phyloP scores from a whole-genome alignment of 345 rosid genomes.

The Syzygium oleosum region DNA sequence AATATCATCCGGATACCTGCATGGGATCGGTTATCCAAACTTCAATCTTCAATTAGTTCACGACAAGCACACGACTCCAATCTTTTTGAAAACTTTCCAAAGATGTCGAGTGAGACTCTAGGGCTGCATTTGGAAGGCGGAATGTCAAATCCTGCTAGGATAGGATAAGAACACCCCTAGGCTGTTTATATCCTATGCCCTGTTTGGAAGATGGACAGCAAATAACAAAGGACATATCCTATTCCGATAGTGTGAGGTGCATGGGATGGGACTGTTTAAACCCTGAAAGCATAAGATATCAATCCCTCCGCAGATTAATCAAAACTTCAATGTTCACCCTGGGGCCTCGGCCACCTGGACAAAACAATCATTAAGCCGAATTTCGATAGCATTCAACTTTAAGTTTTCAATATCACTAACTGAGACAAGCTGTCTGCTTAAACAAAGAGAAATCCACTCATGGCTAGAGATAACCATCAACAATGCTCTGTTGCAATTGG shows the following conservation, averaged over 20 bases:
- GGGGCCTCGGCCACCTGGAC: background rate
- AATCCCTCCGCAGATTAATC: background rate
- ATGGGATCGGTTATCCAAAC: background rate
- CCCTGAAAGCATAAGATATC: background rate
- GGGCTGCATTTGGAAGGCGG: background rate
- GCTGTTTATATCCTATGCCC: background rate
- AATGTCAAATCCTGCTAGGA: background rate
- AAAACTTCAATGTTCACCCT: background rate
- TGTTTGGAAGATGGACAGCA: background rate
- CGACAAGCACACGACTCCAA: background rate
- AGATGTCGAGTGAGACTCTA: background rate
- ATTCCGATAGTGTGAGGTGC: background rate
- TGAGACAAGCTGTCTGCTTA: background rate
- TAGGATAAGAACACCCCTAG: background rate
- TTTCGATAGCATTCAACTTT: background rate
- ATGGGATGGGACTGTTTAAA: background rate
- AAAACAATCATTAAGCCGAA: background rate
- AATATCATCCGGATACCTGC: background rate
- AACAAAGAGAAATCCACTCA: background rate
- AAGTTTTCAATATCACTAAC: background rate
- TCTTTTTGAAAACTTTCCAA: background rate
- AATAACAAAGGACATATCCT: background rate
- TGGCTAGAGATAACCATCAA: background rate
- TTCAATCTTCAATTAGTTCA: background rate
- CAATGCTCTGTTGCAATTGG: background rate